Percentiles rank a stretch among this genome's conserved stretches.
Evolutionary conservation across 1,284 basidiomycete genomes (phyloP).

Genomic region (Gastroboletus turbinatus): DNA sequence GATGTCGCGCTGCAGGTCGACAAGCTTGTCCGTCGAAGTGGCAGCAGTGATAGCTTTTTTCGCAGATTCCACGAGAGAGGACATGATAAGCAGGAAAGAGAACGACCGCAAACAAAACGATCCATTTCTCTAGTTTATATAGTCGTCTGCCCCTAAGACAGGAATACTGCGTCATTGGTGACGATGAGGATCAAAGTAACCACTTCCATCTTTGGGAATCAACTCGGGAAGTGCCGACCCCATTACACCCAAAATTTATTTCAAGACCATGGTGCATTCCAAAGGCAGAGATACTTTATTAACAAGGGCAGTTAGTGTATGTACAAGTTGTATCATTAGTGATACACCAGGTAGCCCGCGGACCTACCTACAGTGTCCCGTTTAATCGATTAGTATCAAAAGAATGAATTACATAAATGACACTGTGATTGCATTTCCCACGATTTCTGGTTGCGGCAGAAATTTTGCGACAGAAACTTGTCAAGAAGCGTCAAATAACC

Average conservation of each 20-base stretch:
- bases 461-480: background rate
- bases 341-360: no score
- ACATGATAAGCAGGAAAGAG: constrained; percentile 18
- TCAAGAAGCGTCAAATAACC: background rate
- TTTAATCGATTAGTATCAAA: no score
- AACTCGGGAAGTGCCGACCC: no score
- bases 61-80: constrained; percentile 15
- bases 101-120: no score
- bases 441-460: background rate
- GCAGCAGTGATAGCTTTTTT: constrained; percentile 10
- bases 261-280: no score
- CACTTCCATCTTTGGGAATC: background rate
- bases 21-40: constrained; percentile 21
- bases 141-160: constrained; percentile 9
- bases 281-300: no score
- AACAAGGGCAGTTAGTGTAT: background rate
- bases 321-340: no score
- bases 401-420: no score
- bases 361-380: no score
- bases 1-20: constrained; percentile 47
- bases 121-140: background rate
- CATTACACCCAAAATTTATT: no score
- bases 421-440: background rate
- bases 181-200: constrained; percentile 10
- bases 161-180: constrained; percentile 25